These are phyloP conservation scores for Corymbia calophylla DNA, from an alignment of 441 rosid genomes.

Conservation along the genomic window DNA sequence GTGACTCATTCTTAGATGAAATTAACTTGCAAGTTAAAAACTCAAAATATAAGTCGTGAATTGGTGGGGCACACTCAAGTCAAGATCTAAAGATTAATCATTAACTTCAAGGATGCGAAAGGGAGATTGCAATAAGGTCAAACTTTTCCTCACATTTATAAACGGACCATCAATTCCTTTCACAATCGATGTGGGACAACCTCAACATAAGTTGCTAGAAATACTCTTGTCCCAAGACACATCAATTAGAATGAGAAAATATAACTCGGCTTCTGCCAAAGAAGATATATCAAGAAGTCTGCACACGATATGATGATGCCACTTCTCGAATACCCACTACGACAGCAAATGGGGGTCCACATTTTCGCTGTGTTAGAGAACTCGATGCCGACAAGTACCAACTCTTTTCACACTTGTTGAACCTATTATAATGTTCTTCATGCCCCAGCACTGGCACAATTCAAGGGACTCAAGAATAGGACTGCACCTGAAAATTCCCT, in stretches of 20 bases:
- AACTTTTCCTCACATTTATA: too few species aligned
- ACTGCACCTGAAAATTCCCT: not conserved
- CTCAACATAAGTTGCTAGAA: not conserved
- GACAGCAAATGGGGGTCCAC: not conserved
- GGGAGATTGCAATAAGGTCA: too few species aligned
- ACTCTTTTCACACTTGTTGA: not conserved
- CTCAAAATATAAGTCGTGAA: too few species aligned
- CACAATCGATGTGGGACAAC: too few species aligned
- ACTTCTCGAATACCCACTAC: not conserved
- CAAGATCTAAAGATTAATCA: too few species aligned
- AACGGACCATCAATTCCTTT: too few species aligned
- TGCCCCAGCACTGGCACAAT: not conserved
- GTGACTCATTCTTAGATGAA: too few species aligned
- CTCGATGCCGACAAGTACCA: fast-evolving
- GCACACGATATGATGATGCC: not conserved
- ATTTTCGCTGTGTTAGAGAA: not conserved
- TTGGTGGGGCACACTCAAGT: too few species aligned
- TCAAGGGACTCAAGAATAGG: not conserved
- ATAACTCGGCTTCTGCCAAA: not conserved
- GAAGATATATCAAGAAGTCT: not conserved
- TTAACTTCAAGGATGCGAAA: too few species aligned
- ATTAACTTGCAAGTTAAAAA: too few species aligned
- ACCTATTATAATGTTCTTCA: not conserved
- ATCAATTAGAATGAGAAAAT: not conserved
- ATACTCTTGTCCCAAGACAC: not conserved